A percentile compares a stretch with the other conserved stretches of the same genome.
These are phyloP conservation scores for Globisporangium spiculum DNA, from an alignment of 352 stramenopile species.

Conservation along the genomic window DNA sequence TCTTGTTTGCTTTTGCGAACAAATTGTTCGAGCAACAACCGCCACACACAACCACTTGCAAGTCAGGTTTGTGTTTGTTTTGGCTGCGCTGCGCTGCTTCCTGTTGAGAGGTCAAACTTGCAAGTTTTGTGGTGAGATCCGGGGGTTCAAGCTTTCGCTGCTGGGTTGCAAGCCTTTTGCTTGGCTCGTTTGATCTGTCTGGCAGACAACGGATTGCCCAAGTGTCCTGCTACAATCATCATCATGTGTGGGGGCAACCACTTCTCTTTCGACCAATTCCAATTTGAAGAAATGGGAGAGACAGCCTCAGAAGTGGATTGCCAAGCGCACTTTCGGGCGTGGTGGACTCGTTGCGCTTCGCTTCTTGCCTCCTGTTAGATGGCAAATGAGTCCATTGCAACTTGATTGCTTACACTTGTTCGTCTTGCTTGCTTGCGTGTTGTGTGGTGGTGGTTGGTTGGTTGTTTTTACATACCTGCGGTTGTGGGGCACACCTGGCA, in stretches of 20 bases:
- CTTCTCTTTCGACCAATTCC: not conserved
- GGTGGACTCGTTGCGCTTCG: not conserved
- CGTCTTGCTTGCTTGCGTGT: not conserved
- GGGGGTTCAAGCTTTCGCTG: slow-evolving; percentile 3
- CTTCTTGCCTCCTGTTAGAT: not conserved
- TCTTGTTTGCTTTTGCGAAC: too few species aligned
- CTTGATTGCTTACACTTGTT: not conserved
- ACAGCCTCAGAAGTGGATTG: slow-evolving; percentile 8
- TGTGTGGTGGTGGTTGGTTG: not conserved
- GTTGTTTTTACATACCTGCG: not conserved
- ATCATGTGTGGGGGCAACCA: not conserved
- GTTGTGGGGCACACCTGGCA: too few species aligned
- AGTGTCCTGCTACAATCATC: not conserved
- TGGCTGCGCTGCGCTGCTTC: too few species aligned
- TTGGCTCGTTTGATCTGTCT: not conserved
- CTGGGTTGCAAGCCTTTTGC: not conserved
- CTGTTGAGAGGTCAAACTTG: too few species aligned
- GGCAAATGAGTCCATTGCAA: not conserved
- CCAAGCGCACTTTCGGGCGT: slow-evolving; percentile 4
- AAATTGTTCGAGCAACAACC: not conserved
- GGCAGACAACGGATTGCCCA: not conserved
- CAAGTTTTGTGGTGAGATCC: not conserved
- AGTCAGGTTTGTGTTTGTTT: too few species aligned
- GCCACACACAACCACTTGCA: not conserved
- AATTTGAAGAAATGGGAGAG: not conserved